Conservation (phyloP, 192 early-diverging fungal species). For the Coemansia sp. region DNA sequence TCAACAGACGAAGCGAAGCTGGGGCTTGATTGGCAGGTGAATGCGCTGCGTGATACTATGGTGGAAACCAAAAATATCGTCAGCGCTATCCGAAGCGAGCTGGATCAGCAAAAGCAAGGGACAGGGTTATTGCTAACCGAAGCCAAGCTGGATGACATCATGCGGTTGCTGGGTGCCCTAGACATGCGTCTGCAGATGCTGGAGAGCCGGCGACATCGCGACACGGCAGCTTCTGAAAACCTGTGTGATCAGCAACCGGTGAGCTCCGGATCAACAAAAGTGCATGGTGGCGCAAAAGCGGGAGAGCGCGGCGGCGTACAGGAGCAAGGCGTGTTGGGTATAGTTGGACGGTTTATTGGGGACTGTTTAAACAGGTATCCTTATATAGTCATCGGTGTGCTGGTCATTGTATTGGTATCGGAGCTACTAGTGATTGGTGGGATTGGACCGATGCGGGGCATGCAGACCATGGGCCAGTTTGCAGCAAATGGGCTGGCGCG, state of each 20-base stretch:
- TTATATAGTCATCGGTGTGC: slow-evolving; percentile 34
- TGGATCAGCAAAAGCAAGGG: slow-evolving; percentile 26
- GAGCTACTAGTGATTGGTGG: slow-evolving; percentile 43
- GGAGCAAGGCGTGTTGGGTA: slow-evolving; percentile 21
- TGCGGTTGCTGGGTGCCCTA: slow-evolving; percentile 30
- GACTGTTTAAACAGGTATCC: slow-evolving; percentile 37
- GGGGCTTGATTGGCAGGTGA: slow-evolving; percentile 34
- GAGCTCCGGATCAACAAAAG: slow-evolving; percentile 37
- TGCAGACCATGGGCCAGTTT: slow-evolving; percentile 18
- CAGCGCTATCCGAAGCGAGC: slow-evolving; percentile 26
- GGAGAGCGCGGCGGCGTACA: neutral
- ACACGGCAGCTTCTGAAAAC: slow-evolving; percentile 2
- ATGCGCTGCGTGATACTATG: slow-evolving; percentile 42
- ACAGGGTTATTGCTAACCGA: slow-evolving; percentile 11
- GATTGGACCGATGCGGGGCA: slow-evolving; percentile 7
- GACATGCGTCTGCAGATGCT: slow-evolving; percentile 50
- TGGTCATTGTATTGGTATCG: slow-evolving; percentile 33
- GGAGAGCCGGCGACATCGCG: slow-evolving; percentile 28
- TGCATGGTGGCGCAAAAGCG: slow-evolving; percentile 5
- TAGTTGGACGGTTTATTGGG: slow-evolving; percentile 21
- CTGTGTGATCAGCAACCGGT: slow-evolving; percentile 6
- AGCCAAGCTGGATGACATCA: slow-evolving; percentile 36
- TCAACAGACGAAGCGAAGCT: neutral
- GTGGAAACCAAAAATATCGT: slow-evolving; percentile 41
- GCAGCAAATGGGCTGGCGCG: slow-evolving; percentile 18